These are phyloP conservation scores for Chenopodium suecicum DNA, from an alignment of 148 eudicot species.

Conservation along the genomic window DNA sequence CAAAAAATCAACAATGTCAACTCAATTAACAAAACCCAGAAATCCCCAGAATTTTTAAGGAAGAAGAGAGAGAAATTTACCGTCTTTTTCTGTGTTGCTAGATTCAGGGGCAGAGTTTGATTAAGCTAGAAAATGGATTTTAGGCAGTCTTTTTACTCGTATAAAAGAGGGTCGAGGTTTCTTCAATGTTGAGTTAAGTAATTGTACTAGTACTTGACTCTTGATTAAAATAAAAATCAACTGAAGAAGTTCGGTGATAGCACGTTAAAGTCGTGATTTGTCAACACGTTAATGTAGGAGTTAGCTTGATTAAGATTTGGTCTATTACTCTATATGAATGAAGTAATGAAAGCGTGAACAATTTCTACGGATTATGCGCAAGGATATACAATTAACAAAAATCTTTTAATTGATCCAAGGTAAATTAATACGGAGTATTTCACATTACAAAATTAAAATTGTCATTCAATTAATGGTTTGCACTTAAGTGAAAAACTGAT, in stretches of 20 bases:
- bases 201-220: not conserved
- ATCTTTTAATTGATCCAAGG: too few relatives aligned
- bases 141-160: not conserved
- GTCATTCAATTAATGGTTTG: too few relatives aligned
- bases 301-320: not conserved
- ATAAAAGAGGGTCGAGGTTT: not conserved
- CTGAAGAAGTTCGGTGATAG: not conserved
- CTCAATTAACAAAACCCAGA: not conserved
- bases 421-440: too few relatives aligned
- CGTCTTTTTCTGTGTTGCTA: not conserved
- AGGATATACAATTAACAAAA: too few relatives aligned
- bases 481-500: too few relatives aligned
- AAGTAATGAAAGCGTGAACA: too few relatives aligned
- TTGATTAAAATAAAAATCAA: not conserved
- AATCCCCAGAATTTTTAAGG: not conserved
- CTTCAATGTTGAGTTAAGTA: not conserved
- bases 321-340: too few relatives aligned
- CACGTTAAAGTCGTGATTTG: not conserved
- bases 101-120: conserved; percentile 2
- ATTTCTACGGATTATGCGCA: too few relatives aligned
- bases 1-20: not conserved
- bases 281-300: not conserved
- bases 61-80: not conserved
- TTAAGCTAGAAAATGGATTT: not conserved
- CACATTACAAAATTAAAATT: too few relatives aligned